Evolutionary conservation across 371 early-diverging fungal genomes (phyloP), one percentile per base, ranked within the genome.

Genomic region (Mucor sp.): DNA sequence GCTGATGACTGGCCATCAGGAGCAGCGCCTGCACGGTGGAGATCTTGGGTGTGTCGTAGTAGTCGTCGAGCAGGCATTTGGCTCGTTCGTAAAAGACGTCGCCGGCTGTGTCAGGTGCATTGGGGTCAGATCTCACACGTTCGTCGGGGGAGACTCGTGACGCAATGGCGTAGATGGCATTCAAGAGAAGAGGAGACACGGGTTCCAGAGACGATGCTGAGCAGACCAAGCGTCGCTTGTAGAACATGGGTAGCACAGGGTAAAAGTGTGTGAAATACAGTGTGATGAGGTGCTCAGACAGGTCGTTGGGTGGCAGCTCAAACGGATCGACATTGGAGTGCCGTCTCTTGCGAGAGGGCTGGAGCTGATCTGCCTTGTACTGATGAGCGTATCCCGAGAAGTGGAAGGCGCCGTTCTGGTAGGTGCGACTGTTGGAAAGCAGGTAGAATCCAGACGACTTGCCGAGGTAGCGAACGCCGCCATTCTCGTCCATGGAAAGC

Each of bases 1-100:
- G 78, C 61, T 89, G 80, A 70, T 87, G 75, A 65, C 80, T 72
- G 0, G 86, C 78, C 58, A 89, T 62, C 0, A 89, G 66, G 17
- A 89, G 56, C 11, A 89, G 63, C 1, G 87, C 86, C 58, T 89
- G 89, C 2, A 89, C 80, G 0, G 89, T 89, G 14, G 87, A 83
- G 17, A 87, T 78, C 21, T 81, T 74, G 8, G 87, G 85, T 0
- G 78, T 76, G 60, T 89, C 89, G 64, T 84, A 82, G 70, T 77
- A 83, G 39, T 83, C 81, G 56, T 87, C 87, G 19, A 89, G 60
- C 1, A 85, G 63, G 33, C 71, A 66, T 58, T 68, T 73, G 14
- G 84, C 84, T 25, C 84, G 66, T 44, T 85, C 82, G 66, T 77
- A 82, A 68, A 76, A 85, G 25, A 79, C 59, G 27, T 74, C 76